Evolutionary conservation across 1,139 yeast genomes (phyloP).

Genomic region (Zygosaccharomyces pseudobailii): DNA sequence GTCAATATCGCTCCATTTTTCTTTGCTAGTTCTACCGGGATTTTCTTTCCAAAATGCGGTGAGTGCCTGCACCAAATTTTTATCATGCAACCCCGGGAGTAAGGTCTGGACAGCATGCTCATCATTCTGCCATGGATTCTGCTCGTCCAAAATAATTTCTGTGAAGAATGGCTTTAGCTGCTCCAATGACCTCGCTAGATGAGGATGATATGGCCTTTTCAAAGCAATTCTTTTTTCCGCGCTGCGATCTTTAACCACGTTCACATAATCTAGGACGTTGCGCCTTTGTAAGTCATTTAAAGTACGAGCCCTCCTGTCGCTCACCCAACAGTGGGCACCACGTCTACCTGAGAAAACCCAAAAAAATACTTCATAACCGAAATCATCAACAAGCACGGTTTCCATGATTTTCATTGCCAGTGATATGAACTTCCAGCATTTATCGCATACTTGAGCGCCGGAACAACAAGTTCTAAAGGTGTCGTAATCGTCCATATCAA

Average conservation of each 20-base stretch:
- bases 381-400: slow-evolving; percentile 70
- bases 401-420: slow-evolving; percentile 78
- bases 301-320: slow-evolving; percentile 74
- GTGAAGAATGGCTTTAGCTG: slow-evolving; percentile 60
- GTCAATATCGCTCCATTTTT: slow-evolving; percentile 85
- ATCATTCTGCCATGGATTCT: slow-evolving; percentile 72
- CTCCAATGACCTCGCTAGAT: slow-evolving; percentile 68
- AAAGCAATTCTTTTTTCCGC: slow-evolving; percentile 45
- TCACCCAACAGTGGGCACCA: slow-evolving; percentile 99
- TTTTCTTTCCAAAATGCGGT: slow-evolving; percentile 49
- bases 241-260: slow-evolving; percentile 57
- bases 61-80: slow-evolving; percentile 50
- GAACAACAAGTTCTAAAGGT: slow-evolving; percentile 89
- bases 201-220: slow-evolving; percentile 87
- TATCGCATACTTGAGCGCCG: slow-evolving; percentile 76
- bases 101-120: slow-evolving; percentile 47
- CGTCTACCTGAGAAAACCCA: slow-evolving; percentile 99
- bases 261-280: slow-evolving; percentile 78
- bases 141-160: slow-evolving; percentile 66
- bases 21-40: slow-evolving; percentile 45
- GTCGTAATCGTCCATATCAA: slow-evolving; percentile 96
- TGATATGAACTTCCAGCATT: slow-evolving; percentile 94
- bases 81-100: slow-evolving; percentile 59
- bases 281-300: slow-evolving; percentile 70
- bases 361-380: slow-evolving; percentile 78